Evolutionary conservation across 2,329 filamentous ascomycete species (phyloP).

Genomic region (Botrytis byssoidea): DNA sequence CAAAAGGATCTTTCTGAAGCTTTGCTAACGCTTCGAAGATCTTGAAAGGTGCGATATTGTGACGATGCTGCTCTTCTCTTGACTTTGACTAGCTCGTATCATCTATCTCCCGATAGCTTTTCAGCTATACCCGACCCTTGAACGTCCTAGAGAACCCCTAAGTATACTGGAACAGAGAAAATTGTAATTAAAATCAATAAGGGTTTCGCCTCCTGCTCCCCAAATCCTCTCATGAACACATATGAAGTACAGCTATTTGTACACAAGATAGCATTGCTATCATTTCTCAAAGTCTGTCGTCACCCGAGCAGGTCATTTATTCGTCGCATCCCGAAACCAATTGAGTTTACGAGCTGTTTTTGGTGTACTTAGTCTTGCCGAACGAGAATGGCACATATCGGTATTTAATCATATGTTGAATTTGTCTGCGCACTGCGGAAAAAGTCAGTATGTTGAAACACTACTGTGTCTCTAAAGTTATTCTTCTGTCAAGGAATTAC

Average conservation of each 20-base stretch:
- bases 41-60: not conserved
- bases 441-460: conserved; percentile 22
- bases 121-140: conserved; percentile 13
- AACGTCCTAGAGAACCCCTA: conserved; percentile 20
- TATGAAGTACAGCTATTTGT: conserved; percentile 22
- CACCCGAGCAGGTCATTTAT: conserved; percentile 9
- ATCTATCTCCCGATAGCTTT: conserved; percentile 19
- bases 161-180: conserved; percentile 28
- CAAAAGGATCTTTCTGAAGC: not conserved
- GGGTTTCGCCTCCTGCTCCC: conserved; percentile 22
- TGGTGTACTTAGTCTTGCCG: conserved; percentile 79
- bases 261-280: conserved; percentile 23
- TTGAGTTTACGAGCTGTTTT: conserved; percentile 49
- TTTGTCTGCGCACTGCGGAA: conserved; percentile 86
- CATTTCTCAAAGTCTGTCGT: conserved; percentile 12
- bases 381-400: conserved; percentile 93
- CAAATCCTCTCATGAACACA: conserved; percentile 14
- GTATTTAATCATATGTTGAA: conserved; percentile 99
- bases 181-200: conserved; percentile 31
- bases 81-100: not conserved
- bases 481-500: conserved; percentile 39
- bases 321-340: conserved; percentile 7
- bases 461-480: not conserved
- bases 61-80: not conserved
- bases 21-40: not conserved